phyloP scores from a whole-genome alignment of 805 yeast genomes.

The Candida nemodendra region DNA sequence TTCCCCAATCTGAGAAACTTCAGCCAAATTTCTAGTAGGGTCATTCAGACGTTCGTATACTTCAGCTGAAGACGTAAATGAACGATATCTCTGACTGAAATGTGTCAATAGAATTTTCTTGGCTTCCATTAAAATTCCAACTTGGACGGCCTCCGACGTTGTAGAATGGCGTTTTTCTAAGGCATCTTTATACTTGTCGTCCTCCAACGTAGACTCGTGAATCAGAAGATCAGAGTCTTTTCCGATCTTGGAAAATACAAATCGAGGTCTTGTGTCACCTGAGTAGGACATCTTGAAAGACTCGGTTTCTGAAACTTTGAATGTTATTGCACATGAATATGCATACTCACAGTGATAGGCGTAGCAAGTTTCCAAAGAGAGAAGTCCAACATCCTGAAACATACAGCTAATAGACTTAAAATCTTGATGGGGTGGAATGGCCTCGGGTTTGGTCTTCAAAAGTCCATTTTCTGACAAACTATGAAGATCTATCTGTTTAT shows the following conservation, averaged over 20 bases:
- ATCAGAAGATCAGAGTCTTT: slow-evolving; percentile 66
- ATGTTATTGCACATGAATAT: slow-evolving; percentile 60
- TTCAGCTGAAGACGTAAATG: slow-evolving; percentile 33
- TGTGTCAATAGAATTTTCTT: slow-evolving; percentile 77
- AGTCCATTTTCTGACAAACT: slow-evolving; percentile 22
- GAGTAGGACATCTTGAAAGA: slow-evolving; percentile 78
- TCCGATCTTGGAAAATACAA: slow-evolving; percentile 62
- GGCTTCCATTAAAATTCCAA: slow-evolving; percentile 71
- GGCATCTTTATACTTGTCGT: slow-evolving; percentile 76
- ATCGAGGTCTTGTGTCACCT: slow-evolving; percentile 91
- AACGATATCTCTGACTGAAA: slow-evolving; percentile 86
- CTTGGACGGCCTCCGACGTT: slow-evolving; percentile 76
- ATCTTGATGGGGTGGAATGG: slow-evolving; percentile 4
- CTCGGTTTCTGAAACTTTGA: slow-evolving; percentile 31
- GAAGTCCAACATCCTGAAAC: slow-evolving; percentile 43
- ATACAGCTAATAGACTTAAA: slow-evolving; percentile 23
- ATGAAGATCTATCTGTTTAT: slow-evolving; percentile 28
- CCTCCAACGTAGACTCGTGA: slow-evolving; percentile 93
- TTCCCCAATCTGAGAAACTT: not conserved
- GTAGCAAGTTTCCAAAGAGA: slow-evolving; percentile 54
- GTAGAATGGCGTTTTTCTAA: slow-evolving; percentile 82
- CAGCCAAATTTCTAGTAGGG: slow-evolving; percentile 9
- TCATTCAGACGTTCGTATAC: slow-evolving; percentile 24
- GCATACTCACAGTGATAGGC: slow-evolving; percentile 88
- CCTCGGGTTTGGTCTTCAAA: slow-evolving; percentile 3